phyloP scores from a whole-genome alignment of 2,329 filamentous ascomycete species.

The Epichloe aotearoae region DNA sequence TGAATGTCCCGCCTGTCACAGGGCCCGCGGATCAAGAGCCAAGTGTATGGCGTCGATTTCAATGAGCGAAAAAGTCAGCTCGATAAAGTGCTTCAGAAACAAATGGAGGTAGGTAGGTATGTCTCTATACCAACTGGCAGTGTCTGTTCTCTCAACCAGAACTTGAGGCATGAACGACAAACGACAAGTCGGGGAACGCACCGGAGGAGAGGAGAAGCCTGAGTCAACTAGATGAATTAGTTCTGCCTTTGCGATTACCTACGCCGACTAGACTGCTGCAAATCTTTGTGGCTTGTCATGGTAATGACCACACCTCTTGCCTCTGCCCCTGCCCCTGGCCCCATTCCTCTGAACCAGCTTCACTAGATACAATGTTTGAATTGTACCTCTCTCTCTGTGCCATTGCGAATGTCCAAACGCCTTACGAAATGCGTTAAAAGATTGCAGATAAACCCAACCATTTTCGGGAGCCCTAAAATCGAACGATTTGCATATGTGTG shows the following conservation, averaged over 20 bases:
- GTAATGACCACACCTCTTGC: too few species aligned
- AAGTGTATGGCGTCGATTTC: too few species aligned
- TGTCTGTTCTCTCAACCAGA: neutral
- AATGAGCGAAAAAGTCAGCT: neutral
- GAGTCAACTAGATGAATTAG: neutral
- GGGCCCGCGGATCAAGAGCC: too few species aligned
- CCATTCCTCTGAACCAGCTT: neutral
- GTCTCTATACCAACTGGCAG: too few species aligned
- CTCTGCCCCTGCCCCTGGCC: neutral
- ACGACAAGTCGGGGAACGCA: neutral
- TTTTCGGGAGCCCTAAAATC: neutral
- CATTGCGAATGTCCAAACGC: constrained; percentile 12
- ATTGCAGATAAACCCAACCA: constrained; percentile 2
- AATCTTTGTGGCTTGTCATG: neutral
- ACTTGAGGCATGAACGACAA: neutral
- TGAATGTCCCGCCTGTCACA: too few species aligned
- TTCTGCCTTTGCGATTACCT: neutral
- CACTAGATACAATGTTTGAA: neutral
- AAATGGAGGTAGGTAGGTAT: neutral
- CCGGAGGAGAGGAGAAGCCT: too few species aligned
- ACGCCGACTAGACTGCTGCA: neutral
- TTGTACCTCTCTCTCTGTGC: neutral
- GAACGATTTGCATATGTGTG: neutral
- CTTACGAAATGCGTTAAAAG: constrained; percentile 10
- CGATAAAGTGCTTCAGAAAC: neutral